Percentiles rank a stretch among this genome's conserved stretches.
Conservation (phyloP, 805 yeast species). For the Candida railenensis region DNA sequence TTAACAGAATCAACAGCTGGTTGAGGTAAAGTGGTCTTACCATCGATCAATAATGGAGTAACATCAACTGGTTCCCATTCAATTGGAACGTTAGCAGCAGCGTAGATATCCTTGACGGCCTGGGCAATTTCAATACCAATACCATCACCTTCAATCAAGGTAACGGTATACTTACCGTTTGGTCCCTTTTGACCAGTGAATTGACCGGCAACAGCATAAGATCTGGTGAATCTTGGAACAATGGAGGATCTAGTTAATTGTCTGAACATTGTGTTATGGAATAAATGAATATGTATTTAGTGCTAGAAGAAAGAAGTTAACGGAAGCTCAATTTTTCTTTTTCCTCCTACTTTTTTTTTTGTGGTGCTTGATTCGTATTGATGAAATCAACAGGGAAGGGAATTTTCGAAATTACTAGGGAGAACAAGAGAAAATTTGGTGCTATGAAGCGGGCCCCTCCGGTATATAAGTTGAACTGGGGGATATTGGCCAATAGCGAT, state of each 20-base stretch:
- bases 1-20: conserved; percentile 85
- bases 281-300: neutral
- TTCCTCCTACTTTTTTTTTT: neutral
- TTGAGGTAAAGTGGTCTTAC: conserved; percentile 54
- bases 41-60: conserved; percentile 48
- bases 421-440: neutral
- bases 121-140: conserved; percentile 94
- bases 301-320: neutral
- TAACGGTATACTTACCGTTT: conserved; percentile 87
- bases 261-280: conserved; percentile 26
- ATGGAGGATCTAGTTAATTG: conserved; percentile 26
- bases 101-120: conserved; percentile 87
- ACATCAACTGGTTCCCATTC: conserved; percentile 75
- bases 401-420: neutral
- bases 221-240: conserved; percentile 36
- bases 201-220: conserved; percentile 59
- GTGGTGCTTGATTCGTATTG: neutral
- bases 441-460: neutral
- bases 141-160: conserved; percentile 98
- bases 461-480: neutral
- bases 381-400: neutral
- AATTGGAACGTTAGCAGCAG: conserved; percentile 83
- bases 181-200: conserved; percentile 63
- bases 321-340: neutral
- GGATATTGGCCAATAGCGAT: neutral